Percentiles rank a stretch among this genome's conserved stretches.
phyloP scores from a whole-genome alignment of 345 rosid genomes.

The Syzygium jambos region DNA sequence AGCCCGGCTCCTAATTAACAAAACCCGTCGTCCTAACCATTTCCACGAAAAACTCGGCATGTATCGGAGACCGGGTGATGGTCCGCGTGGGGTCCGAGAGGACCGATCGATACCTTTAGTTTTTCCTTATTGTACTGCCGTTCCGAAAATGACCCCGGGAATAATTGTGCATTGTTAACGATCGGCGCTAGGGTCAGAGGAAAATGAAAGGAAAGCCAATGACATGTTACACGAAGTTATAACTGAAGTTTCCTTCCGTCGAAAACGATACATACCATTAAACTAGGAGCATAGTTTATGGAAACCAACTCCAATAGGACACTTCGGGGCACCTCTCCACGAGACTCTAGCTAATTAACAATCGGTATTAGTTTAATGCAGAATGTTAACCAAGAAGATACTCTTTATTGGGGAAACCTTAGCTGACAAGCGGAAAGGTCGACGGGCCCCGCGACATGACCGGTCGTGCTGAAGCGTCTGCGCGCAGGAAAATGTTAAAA shows the following conservation, averaged over 20 bases:
- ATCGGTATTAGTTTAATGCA: background rate
- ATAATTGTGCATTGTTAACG: slow-evolving; percentile 8
- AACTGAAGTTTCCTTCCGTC: slow-evolving; percentile 12
- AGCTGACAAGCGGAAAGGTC: background rate
- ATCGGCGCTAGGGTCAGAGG: background rate
- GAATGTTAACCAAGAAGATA: background rate
- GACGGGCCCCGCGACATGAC: background rate
- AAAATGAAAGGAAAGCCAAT: slow-evolving; percentile 18
- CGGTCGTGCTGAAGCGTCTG: background rate
- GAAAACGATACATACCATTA: background rate
- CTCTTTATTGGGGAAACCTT: background rate
- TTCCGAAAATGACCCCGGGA: slow-evolving; percentile 5
- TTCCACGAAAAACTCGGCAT: background rate
- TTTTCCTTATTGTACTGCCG: no score
- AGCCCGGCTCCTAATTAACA: background rate
- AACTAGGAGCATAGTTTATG: background rate
- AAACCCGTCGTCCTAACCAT: background rate
- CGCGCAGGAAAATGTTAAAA: background rate
- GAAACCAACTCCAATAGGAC: background rate
- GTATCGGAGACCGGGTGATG: background rate
- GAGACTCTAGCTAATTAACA: background rate
- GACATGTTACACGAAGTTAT: slow-evolving; percentile 11
- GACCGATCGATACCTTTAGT: background rate
- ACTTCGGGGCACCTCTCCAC: background rate
- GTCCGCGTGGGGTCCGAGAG: background rate